phyloP scores from a whole-genome alignment of 805 yeast genomes.

The Yarrowia divulgata region DNA sequence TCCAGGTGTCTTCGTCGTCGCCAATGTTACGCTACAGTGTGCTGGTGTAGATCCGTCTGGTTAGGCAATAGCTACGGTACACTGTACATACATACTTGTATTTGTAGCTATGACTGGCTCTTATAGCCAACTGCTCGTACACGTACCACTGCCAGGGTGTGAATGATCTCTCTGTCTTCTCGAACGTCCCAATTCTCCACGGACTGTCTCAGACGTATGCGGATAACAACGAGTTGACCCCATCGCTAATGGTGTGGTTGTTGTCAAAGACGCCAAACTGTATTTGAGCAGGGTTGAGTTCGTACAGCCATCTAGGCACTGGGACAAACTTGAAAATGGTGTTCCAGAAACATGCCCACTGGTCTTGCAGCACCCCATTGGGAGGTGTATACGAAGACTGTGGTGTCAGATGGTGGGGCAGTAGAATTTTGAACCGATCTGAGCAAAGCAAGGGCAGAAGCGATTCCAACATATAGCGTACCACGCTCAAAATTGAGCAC shows the following conservation, averaged over 20 bases:
- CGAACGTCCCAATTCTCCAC: background rate
- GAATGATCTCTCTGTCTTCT: too few species aligned
- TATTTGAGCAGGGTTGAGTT: background rate
- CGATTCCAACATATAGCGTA: too few species aligned
- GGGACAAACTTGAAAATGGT: background rate
- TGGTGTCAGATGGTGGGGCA: too few species aligned
- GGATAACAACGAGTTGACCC: background rate
- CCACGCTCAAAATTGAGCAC: too few species aligned
- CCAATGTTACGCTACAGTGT: background rate
- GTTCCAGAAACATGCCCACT: background rate
- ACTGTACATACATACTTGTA: too few species aligned
- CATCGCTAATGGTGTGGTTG: background rate
- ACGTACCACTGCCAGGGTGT: too few species aligned
- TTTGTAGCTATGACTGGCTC: too few species aligned
- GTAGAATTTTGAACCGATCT: too few species aligned
- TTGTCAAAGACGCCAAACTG: background rate
- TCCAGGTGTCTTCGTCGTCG: background rate
- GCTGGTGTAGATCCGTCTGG: constrained; percentile 16
- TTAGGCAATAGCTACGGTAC: too few species aligned
- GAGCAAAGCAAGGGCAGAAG: too few species aligned
- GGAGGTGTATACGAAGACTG: constrained; percentile 1
- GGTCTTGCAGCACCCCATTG: background rate
- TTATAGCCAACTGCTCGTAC: too few species aligned
- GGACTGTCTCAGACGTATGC: background rate
- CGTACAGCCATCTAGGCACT: background rate